Percentiles rank a stretch among this genome's conserved stretches.
phyloP scores from a whole-genome alignment of 2,329 filamentous ascomycete genomes.

The Ceratocystis colombiana region DNA sequence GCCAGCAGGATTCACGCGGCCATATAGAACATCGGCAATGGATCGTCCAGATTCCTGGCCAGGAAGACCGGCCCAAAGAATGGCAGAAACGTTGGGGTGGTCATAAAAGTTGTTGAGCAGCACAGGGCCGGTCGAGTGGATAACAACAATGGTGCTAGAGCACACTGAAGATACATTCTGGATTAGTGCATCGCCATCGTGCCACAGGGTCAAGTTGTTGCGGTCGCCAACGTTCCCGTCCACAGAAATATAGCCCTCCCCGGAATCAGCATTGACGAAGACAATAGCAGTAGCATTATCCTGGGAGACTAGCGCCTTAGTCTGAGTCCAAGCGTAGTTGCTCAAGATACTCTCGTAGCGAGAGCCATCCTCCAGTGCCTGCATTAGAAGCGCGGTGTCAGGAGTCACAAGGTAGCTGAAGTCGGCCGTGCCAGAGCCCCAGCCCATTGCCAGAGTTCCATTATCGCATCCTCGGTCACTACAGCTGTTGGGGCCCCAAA shows the following conservation, averaged over 20 bases:
- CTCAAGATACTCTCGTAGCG: conserved; percentile 57
- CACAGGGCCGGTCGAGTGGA: conserved; percentile 76
- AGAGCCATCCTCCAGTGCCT: conserved; percentile 49
- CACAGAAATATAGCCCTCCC: conserved; percentile 76
- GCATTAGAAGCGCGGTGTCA: conserved; percentile 55
- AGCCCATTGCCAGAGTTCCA: conserved; percentile 62
- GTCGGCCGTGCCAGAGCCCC: conserved; percentile 65
- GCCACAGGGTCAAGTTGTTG: conserved; percentile 86
- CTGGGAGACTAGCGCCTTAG: conserved; percentile 49
- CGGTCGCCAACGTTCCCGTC: conserved; percentile 81
- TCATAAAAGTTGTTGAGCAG: conserved; percentile 65
- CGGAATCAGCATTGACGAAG: conserved; percentile 78
- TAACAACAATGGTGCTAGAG: conserved; percentile 84
- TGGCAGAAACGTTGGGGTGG: conserved; percentile 69
- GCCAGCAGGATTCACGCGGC: conserved; percentile 63
- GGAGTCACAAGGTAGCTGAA: conserved; percentile 70
- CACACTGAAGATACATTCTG: conserved; percentile 66
- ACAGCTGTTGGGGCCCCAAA: conserved; percentile 69
- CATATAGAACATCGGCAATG: conserved; percentile 74
- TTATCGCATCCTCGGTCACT: conserved; percentile 51
- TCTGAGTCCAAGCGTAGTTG: conserved; percentile 53
- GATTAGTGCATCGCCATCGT: conserved; percentile 68
- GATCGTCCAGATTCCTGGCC: conserved; percentile 76
- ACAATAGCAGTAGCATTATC: conserved; percentile 65
- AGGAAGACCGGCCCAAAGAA: conserved; percentile 71